phyloP scores from a whole-genome alignment of 768 basidiomycete species.

The Rhodotorula paludigena region DNA sequence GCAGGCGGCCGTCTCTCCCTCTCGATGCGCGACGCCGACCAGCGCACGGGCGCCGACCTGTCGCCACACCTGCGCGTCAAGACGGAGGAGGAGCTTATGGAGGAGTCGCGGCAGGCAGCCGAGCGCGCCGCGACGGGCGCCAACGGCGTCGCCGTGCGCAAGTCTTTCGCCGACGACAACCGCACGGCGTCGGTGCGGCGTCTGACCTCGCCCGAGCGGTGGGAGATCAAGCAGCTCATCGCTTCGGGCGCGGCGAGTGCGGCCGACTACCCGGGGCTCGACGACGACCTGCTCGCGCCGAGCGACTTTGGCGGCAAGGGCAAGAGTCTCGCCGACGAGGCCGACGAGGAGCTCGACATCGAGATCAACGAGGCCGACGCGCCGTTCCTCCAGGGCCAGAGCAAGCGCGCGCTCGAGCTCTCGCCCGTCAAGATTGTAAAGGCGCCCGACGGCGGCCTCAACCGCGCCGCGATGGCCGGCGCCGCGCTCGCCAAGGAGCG shows the following conservation, averaged over 20 bases:
- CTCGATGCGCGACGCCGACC: slow-evolving; percentile 98
- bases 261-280: slow-evolving; percentile 87
- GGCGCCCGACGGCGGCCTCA: slow-evolving; percentile 94
- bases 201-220: slow-evolving; percentile 90
- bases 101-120: slow-evolving; percentile 65
- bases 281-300: slow-evolving; percentile 50
- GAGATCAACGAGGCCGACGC: slow-evolving; percentile 97
- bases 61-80: slow-evolving; percentile 92
- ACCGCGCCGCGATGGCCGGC: slow-evolving; percentile 88
- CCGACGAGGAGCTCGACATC: slow-evolving; percentile 94
- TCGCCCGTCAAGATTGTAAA: slow-evolving; percentile 98
- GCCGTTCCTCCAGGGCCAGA: slow-evolving; percentile 90
- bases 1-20: slow-evolving; percentile 74
- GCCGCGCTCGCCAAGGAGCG: slow-evolving; percentile 92
- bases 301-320: slow-evolving; percentile 40
- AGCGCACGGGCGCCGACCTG: slow-evolving; percentile 78
- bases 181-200: slow-evolving; percentile 76
- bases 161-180: slow-evolving; percentile 46
- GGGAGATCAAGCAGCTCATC: slow-evolving; percentile 99
- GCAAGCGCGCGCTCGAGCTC: slow-evolving; percentile 87
- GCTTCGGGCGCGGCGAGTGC: slow-evolving; percentile 87
- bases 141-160: slow-evolving; percentile 71
- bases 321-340: slow-evolving; percentile 58
- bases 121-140: slow-evolving; percentile 69
- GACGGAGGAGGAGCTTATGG: slow-evolving; percentile 80